phyloP scores from a whole-genome alignment of 805 yeast species.

The Zygosaccharomyces pseudorouxii region DNA sequence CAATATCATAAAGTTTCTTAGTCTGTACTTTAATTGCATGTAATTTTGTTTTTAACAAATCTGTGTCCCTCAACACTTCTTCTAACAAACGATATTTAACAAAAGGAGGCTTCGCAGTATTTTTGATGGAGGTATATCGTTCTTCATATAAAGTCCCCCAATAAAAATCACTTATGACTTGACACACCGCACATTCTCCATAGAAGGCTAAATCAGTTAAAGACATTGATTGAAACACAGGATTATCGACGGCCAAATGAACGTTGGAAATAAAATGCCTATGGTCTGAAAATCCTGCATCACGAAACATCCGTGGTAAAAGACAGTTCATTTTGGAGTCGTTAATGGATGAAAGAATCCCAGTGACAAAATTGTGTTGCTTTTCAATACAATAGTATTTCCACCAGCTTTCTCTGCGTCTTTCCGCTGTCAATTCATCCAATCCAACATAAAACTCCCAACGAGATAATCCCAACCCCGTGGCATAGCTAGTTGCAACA shows the following conservation, averaged over 20 bases:
- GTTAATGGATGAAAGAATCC: slow-evolving; percentile 22
- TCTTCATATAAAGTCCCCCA: slow-evolving; percentile 24
- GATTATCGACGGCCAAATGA: slow-evolving; percentile 6
- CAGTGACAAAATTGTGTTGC: slow-evolving; percentile 12
- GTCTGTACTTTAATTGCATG: slow-evolving; percentile 24
- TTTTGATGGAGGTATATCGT: slow-evolving; percentile 27
- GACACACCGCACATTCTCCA: slow-evolving; percentile 20
- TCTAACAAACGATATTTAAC: slow-evolving; percentile 15
- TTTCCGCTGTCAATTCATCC: slow-evolving; percentile 30
- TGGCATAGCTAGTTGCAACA: slow-evolving; percentile 23
- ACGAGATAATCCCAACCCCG: slow-evolving; percentile 27
- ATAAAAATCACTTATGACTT: slow-evolving; percentile 22
- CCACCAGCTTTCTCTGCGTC: slow-evolving; percentile 32
- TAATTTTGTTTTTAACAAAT: slow-evolving; percentile 13
- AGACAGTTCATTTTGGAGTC: slow-evolving; percentile 25
- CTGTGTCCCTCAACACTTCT: slow-evolving; percentile 20
- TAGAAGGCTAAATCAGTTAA: slow-evolving; percentile 15
- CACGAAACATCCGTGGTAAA: slow-evolving; percentile 25
- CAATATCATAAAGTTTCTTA: slow-evolving; percentile 18
- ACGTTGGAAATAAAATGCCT: slow-evolving; percentile 20
- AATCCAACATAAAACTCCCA: slow-evolving; percentile 36
- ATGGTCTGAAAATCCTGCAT: slow-evolving; percentile 24
- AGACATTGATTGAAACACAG: slow-evolving; percentile 17
- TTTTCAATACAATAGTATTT: slow-evolving; percentile 28
- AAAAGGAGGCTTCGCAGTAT: slow-evolving; percentile 22